Percentiles rank a stretch among this genome's conserved stretches.
Evolutionary conservation across 1,139 yeast species (phyloP).

Genomic region (Zhuliangozyma blackwelliae): DNA sequence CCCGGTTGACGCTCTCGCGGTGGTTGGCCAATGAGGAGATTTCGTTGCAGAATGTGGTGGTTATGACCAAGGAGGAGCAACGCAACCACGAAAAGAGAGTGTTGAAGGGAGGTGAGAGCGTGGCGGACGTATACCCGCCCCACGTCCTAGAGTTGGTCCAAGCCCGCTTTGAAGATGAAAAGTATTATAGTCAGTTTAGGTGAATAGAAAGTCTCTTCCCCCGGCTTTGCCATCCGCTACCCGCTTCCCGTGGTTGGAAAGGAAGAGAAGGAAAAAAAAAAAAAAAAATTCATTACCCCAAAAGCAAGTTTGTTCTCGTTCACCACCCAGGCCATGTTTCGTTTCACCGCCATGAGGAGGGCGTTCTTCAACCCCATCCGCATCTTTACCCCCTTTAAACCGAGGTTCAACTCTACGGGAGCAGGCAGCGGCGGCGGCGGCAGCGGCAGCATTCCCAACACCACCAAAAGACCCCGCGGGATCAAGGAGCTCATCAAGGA

Average conservation of each 20-base stretch:
- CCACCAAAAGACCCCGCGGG: slow-evolving; percentile 29
- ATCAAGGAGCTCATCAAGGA: slow-evolving; percentile 71
- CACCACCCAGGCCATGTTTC: background rate
- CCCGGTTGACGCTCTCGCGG: slow-evolving; percentile 70
- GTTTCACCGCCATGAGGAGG: background rate
- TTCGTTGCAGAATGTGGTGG: slow-evolving; percentile 69
- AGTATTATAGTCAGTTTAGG: slow-evolving; percentile 57
- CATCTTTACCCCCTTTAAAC: background rate
- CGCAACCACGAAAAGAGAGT: slow-evolving; percentile 70
- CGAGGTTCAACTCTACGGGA: slow-evolving; percentile 18
- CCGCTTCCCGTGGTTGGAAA: no score
- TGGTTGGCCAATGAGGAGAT: slow-evolving; percentile 70
- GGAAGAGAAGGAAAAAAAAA: no score
- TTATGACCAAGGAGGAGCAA: slow-evolving; percentile 88
- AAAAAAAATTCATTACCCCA: no score
- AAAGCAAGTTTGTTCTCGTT: background rate
- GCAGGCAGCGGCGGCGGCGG: no score
- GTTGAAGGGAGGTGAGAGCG: slow-evolving; percentile 56
- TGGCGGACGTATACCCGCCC: slow-evolving; percentile 60
- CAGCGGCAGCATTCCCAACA: slow-evolving; percentile 5
- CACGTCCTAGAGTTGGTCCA: slow-evolving; percentile 58
- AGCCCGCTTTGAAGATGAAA: slow-evolving; percentile 68
- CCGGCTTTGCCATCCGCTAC: background rate
- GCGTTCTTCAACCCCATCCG: no score
- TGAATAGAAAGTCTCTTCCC: no score